Conservation (phyloP, 2,329 filamentous ascomycete species). For the Penicillium hesseltinei region DNA sequence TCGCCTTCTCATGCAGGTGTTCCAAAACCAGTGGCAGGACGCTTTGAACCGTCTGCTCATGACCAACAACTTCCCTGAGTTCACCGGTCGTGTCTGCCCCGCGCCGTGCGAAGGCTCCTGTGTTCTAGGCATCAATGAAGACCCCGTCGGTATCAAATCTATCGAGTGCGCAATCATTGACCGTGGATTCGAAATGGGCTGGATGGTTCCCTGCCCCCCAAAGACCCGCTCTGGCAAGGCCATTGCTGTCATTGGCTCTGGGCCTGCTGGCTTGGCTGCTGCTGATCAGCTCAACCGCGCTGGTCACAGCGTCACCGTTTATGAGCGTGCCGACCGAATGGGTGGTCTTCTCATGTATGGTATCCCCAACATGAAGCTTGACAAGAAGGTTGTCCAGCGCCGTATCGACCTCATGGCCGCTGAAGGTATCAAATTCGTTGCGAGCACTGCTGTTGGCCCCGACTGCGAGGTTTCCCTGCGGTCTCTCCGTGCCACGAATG, state of each 20-base stretch:
- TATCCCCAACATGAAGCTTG: constrained; percentile 99
- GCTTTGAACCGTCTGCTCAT: constrained; percentile 86
- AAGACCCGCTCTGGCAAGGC: constrained; percentile 81
- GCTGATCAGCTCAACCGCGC: constrained; percentile 94
- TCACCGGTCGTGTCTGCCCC: constrained; percentile 94
- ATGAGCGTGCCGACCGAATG: constrained; percentile 85
- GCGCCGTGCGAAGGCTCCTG: constrained; percentile 96
- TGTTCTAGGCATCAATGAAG: constrained; percentile 93
- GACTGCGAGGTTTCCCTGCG: constrained; percentile 65
- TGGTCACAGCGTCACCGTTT: constrained; percentile 84
- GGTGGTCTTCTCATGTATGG: constrained; percentile 97
- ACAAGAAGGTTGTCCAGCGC: constrained; percentile 95
- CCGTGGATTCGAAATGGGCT: constrained; percentile 94
- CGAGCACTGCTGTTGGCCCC: constrained; percentile 74
- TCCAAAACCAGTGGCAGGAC: constrained; percentile 57
- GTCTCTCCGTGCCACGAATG: constrained; percentile 69
- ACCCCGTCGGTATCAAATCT: constrained; percentile 96
- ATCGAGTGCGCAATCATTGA: constrained; percentile 98
- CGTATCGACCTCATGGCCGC: constrained; percentile 92
- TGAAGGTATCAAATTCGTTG: constrained; percentile 81
- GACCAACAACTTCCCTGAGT: constrained; percentile 99
- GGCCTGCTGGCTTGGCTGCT: constrained; percentile 82
- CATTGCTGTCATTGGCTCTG: constrained; percentile 85
- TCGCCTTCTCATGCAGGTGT: too few relatives aligned
- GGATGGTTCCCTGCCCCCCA: constrained; percentile 86